Conservation (phyloP, 1,284 basidiomycete genomes). For the Pascua sp. region DNA sequence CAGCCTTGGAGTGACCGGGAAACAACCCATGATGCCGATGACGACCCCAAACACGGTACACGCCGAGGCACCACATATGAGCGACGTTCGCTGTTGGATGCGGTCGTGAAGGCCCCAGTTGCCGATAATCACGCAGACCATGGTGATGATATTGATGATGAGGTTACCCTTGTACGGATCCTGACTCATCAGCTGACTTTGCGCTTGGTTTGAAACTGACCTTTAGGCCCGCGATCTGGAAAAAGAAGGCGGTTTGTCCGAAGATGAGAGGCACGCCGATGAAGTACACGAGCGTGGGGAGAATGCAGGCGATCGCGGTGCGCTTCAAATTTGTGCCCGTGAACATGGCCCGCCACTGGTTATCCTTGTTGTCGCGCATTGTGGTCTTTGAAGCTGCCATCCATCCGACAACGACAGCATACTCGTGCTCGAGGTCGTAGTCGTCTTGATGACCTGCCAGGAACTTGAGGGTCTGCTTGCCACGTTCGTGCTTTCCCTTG, state of each 20-base stretch:
- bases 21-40: conserved; percentile 35
- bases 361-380: neutral
- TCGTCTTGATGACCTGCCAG: conserved; percentile 15
- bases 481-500: conserved; percentile 15
- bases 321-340: conserved; percentile 19
- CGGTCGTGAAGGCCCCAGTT: conserved; percentile 41
- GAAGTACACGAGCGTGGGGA: conserved; percentile 13
- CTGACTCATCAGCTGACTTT: too few species aligned
- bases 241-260: conserved; percentile 23
- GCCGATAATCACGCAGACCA: conserved; percentile 41
- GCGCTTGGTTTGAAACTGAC: too few species aligned
- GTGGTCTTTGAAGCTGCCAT: conserved; percentile 1
- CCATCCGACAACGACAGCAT: conserved; percentile 10
- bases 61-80: conserved; percentile 32
- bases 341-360: conserved; percentile 9
- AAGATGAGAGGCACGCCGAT: conserved; percentile 20
- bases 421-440: conserved; percentile 20
- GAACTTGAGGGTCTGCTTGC: conserved; percentile 9
- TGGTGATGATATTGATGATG: conserved; percentile 27
- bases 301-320: conserved; percentile 14
- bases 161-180: conserved; percentile 2
- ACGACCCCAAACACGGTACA: conserved; percentile 35
- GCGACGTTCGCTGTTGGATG: conserved; percentile 41
- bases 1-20: conserved; percentile 2
- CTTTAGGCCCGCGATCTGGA: conserved; percentile 14